Conservation (phyloP, 2,329 filamentous ascomycete genomes). For the Arachnopeziza araneosa region DNA sequence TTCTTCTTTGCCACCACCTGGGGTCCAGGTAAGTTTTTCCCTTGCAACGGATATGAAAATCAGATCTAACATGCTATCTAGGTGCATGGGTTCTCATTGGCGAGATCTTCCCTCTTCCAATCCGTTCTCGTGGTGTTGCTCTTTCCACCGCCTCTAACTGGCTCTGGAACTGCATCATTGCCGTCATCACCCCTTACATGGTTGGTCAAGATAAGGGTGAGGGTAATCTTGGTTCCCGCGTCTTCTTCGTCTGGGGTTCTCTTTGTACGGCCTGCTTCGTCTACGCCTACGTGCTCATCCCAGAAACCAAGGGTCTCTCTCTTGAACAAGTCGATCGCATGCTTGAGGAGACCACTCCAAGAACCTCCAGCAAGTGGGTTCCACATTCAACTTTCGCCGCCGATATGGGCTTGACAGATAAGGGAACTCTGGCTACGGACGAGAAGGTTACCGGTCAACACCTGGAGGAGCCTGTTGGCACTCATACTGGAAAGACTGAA, state of each 20-base stretch:
- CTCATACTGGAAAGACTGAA: background rate
- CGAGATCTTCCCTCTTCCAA: conserved; percentile 85
- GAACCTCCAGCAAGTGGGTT: conserved; percentile 29
- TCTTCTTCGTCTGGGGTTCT: conserved; percentile 55
- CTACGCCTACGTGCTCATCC: conserved; percentile 56
- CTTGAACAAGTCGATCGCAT: conserved; percentile 70
- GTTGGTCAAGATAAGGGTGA: conserved; percentile 51
- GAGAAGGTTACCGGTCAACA: conserved; percentile 3
- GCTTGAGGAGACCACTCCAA: conserved; percentile 42
- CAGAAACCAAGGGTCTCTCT: conserved; percentile 69
- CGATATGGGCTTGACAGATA: conserved; percentile 10
- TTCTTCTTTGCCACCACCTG: conserved; percentile 88
- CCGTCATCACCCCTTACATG: conserved; percentile 70
- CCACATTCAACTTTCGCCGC: conserved; percentile 9
- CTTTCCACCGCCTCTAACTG: conserved; percentile 87
- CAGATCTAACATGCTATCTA: conserved; percentile 3
- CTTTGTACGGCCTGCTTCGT: conserved; percentile 50
- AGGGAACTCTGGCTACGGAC: conserved; percentile 2
- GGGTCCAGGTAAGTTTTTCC: conserved; percentile 52
- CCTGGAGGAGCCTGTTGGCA: background rate
- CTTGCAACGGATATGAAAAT: background rate
- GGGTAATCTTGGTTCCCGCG: conserved; percentile 23
- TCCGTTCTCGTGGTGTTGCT: conserved; percentile 81
- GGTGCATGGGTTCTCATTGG: conserved; percentile 74
- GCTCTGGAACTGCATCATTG: conserved; percentile 74